Conservation (phyloP, 176 grass and related monocot genomes). For the Oryza longistaminata region DNA sequence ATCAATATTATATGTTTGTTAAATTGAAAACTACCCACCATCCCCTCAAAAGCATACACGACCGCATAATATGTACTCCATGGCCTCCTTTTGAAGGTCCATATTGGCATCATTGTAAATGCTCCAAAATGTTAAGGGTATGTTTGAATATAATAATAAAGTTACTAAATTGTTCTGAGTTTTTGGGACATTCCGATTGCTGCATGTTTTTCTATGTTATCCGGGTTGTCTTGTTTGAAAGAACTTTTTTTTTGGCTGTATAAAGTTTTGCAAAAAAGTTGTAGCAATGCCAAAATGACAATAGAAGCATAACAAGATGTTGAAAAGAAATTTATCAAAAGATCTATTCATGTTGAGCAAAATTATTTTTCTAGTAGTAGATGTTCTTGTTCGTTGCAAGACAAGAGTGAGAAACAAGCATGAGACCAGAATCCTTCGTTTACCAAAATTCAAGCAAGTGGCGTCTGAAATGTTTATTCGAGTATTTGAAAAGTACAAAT, state of each 20-base stretch:
- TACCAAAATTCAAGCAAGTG: not conserved
- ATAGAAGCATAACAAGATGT: not conserved
- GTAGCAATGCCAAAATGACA: not conserved
- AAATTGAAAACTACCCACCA: slow-evolving; percentile 54
- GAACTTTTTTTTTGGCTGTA: slow-evolving; percentile 15
- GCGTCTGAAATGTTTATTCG: not conserved
- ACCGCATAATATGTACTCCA: slow-evolving; percentile 53
- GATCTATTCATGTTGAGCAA: not conserved
- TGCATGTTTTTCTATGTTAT: slow-evolving; percentile 41
- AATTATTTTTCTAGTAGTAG: not conserved
- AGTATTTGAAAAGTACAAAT: not conserved
- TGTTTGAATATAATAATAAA: slow-evolving; percentile 35
- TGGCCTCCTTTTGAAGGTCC: slow-evolving; percentile 47
- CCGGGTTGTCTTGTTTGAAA: slow-evolving; percentile 39
- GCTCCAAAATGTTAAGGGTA: not conserved
- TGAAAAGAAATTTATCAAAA: not conserved
- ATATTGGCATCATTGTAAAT: slow-evolving; percentile 53
- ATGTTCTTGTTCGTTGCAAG: not conserved
- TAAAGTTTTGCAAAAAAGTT: slow-evolving; percentile 31
- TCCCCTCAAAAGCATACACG: slow-evolving; percentile 70
- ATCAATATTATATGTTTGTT: slow-evolving; percentile 17
- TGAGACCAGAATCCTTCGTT: too few relatives aligned
- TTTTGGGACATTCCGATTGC: slow-evolving; percentile 40
- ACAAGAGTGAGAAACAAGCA: not conserved
- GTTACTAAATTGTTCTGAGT: slow-evolving; percentile 9